These are phyloP conservation scores for Chytridiales sp. DNA, from an alignment of 371 early-diverging fungal genomes.

Conservation along the genomic window DNA sequence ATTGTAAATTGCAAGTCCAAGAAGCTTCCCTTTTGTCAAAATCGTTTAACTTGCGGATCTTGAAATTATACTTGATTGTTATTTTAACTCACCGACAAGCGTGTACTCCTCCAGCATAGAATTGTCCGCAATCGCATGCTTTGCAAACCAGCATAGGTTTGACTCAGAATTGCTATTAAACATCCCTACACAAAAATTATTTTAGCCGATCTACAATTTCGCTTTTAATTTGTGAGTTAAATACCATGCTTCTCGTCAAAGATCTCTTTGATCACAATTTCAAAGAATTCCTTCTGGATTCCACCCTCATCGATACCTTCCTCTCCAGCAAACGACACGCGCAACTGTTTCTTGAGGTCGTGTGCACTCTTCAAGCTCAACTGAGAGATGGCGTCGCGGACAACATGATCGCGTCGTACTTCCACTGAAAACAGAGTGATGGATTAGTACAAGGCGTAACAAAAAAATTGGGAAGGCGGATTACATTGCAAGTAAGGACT, in stretches of 20 bases:
- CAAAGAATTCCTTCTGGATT: constrained; percentile 94
- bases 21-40: constrained; percentile 61
- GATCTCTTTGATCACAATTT: constrained; percentile 80
- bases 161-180: constrained; percentile 76
- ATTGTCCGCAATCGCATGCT: constrained; percentile 50
- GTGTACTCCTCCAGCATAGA: constrained; percentile 64
- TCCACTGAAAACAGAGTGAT: constrained; percentile 47
- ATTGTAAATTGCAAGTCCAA: constrained; percentile 93
- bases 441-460: neutral
- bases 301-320: constrained; percentile 95
- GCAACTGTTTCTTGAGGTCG: constrained; percentile 86
- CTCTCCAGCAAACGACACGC: constrained; percentile 87
- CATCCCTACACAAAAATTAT: constrained; percentile 58
- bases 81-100: constrained; percentile 35
- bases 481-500: constrained; percentile 69
- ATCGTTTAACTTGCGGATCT: neutral
- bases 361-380: constrained; percentile 67
- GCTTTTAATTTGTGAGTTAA: neutral
- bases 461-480: neutral
- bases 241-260: constrained; percentile 76
- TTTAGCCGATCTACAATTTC: neutral
- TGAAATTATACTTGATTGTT: neutral
- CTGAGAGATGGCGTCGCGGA: constrained; percentile 76
- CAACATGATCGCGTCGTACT: constrained; percentile 78
- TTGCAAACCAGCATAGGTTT: constrained; percentile 75